phyloP scores from a whole-genome alignment of 2,329 filamentous ascomycete species.

The Neopestalotiopsis sp. region DNA sequence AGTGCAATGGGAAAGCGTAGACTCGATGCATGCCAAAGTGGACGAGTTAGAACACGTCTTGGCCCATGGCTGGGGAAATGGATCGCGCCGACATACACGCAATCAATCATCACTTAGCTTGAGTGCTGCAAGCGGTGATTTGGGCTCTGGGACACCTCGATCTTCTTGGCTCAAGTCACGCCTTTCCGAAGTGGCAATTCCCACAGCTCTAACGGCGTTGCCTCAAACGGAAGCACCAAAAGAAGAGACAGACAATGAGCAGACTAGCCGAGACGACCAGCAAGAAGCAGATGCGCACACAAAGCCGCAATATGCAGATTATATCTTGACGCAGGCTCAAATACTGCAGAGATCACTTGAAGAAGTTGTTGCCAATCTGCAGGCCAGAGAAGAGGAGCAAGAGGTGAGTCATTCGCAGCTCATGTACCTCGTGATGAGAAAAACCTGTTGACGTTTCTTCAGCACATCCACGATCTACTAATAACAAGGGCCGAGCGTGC shows the following conservation, averaged over 20 bases:
- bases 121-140: neutral
- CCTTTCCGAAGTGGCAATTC: neutral
- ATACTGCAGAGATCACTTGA: slow-evolving; percentile 57
- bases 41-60: slow-evolving; percentile 47
- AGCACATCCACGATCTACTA: slow-evolving; percentile 68
- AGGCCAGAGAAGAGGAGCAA: slow-evolving; percentile 63
- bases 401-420: slow-evolving; percentile 47
- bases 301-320: slow-evolving; percentile 34
- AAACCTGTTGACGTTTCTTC: slow-evolving; percentile 32
- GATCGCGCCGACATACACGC: slow-evolving; percentile 4
- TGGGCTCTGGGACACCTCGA: neutral
- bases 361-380: slow-evolving; percentile 55
- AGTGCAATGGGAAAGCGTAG: slow-evolving; percentile 37
- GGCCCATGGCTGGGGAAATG: slow-evolving; percentile 21
- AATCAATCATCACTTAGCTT: slow-evolving; percentile 3
- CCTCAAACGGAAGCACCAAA: neutral
- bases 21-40: slow-evolving; percentile 45
- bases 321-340: slow-evolving; percentile 45
- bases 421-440: neutral
- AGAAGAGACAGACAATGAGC: neutral
- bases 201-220: slow-evolving; percentile 7
- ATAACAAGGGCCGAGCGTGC: slow-evolving; percentile 63
- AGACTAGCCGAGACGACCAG: neutral
- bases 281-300: slow-evolving; percentile 17
- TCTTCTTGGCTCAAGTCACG: slow-evolving; percentile 9